Conservation (phyloP, 306 rosid genomes). For the Trifolium dubium region DNA sequence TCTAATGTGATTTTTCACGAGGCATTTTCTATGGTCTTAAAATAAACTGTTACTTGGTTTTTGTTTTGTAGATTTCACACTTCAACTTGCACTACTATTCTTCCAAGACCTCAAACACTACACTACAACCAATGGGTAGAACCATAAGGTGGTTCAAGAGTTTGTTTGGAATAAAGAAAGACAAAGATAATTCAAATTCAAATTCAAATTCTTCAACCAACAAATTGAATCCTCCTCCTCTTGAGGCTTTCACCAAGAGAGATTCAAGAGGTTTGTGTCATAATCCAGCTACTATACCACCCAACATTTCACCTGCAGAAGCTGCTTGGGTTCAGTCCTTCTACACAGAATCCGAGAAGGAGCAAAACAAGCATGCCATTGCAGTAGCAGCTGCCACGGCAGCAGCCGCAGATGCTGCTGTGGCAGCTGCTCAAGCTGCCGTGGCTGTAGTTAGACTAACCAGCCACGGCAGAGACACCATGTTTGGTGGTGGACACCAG, state of each 20-base stretch:
- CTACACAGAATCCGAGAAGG: slow-evolving; percentile 69
- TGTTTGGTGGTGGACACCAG: slow-evolving; percentile 72
- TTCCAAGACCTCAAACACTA: slow-evolving; percentile 13
- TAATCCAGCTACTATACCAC: slow-evolving; percentile 78
- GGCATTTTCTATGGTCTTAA: slow-evolving; percentile 28
- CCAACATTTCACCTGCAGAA: slow-evolving; percentile 78
- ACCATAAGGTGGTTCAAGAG: slow-evolving; percentile 82
- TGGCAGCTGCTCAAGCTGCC: slow-evolving; percentile 93
- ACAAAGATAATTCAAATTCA: slow-evolving; percentile 46
- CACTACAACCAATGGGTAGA: slow-evolving; percentile 67
- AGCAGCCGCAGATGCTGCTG: slow-evolving; percentile 92
- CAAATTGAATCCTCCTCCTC: slow-evolving; percentile 25
- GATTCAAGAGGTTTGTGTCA: slow-evolving; percentile 56
- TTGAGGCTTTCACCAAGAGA: slow-evolving; percentile 31
- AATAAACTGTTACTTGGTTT: slow-evolving; percentile 23
- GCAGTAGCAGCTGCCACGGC: slow-evolving; percentile 96
- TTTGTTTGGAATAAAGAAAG: slow-evolving; percentile 75
- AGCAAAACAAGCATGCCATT: slow-evolving; percentile 88
- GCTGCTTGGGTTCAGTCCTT: slow-evolving; percentile 87
- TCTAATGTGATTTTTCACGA: slow-evolving; percentile 58
- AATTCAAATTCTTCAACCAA: slow-evolving; percentile 34
- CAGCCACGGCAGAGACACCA: slow-evolving; percentile 72
- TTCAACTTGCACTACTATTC: slow-evolving; percentile 31
- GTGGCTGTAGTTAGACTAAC: slow-evolving; percentile 87
- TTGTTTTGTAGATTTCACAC: slow-evolving; percentile 22